These are phyloP conservation scores for Fusarium algeriense DNA, from an alignment of 2,329 filamentous ascomycete species.

Conservation along the genomic window DNA sequence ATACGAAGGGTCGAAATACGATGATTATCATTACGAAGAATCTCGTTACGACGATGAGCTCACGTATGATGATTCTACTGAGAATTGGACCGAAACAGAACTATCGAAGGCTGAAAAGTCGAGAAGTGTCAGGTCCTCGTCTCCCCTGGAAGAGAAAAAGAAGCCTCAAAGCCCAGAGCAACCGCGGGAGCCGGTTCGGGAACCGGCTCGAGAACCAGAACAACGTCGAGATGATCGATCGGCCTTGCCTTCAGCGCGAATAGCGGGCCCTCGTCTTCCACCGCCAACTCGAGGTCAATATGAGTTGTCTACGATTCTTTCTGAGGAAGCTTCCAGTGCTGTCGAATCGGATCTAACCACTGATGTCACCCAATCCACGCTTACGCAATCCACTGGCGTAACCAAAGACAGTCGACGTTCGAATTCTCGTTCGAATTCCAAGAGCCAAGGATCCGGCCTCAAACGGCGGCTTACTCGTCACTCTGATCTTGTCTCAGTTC, in stretches of 20 bases:
- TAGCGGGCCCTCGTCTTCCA: slow-evolving; percentile 52
- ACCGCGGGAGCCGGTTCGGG: neutral
- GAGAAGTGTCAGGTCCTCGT: slow-evolving; percentile 29
- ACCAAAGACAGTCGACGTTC: slow-evolving; percentile 62
- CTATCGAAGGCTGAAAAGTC: slow-evolving; percentile 35
- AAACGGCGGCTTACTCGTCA: slow-evolving; percentile 89
- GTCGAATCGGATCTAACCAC: slow-evolving; percentile 65
- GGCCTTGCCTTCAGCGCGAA: slow-evolving; percentile 42
- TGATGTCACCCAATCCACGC: slow-evolving; percentile 65
- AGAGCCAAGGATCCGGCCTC: slow-evolving; percentile 65
- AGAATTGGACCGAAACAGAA: slow-evolving; percentile 47
- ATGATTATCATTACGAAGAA: slow-evolving; percentile 33
- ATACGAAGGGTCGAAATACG: slow-evolving; percentile 33
- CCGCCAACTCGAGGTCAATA: slow-evolving; percentile 68
- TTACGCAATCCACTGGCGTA: slow-evolving; percentile 65
- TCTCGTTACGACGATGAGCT: slow-evolving; percentile 41
- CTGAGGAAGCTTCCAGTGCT: slow-evolving; percentile 62
- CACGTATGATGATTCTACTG: slow-evolving; percentile 37
- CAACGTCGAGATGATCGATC: slow-evolving; percentile 26
- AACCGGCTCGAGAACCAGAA: slow-evolving; percentile 3
- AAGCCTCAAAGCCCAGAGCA: slow-evolving; percentile 20
- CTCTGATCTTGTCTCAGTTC: slow-evolving; percentile 91
- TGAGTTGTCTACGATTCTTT: slow-evolving; percentile 69
- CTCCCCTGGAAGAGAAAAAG: slow-evolving; percentile 39
- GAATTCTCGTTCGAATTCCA: slow-evolving; percentile 50